Evolutionary conservation across 2,329 filamentous ascomycete species (phyloP).

Genomic region (Botrytis hyacinthi): DNA sequence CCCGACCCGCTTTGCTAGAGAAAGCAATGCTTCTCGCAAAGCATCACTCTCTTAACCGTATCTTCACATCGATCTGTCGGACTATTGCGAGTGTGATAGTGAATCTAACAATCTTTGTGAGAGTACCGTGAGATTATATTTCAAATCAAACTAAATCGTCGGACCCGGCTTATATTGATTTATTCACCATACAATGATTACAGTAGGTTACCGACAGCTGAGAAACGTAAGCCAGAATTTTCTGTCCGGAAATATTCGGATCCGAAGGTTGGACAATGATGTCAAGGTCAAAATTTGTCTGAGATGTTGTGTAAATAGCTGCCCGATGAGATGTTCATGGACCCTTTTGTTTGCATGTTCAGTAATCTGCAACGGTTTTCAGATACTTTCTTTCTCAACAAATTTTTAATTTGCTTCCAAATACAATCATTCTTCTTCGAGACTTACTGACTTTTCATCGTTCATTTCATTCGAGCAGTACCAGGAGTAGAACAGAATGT

Average conservation of each 20-base stretch:
- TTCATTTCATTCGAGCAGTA: neutral
- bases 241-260: neutral
- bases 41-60: neutral
- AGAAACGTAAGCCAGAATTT: slow-evolving; percentile 4
- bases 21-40: neutral
- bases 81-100: neutral
- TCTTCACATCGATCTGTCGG: neutral
- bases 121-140: neutral
- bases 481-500: neutral
- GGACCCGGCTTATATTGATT: neutral
- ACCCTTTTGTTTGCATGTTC: neutral
- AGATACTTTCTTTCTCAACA: neutral
- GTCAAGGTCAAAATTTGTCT: neutral
- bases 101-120: neutral
- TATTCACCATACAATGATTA: neutral
- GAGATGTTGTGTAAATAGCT: slow-evolving; percentile 11
- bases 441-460: neutral
- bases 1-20: neutral
- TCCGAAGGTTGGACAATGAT: slow-evolving; percentile 5
- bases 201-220: neutral
- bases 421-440: neutral
- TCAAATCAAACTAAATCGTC: neutral
- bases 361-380: slow-evolving; percentile 1
- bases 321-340: neutral
- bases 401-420: neutral